Evolutionary conservation across 2,329 filamentous ascomycete species (phyloP), one percentile per base, ranked within the genome.

Genomic region (Penicillium fuscoglaucum): DNA sequence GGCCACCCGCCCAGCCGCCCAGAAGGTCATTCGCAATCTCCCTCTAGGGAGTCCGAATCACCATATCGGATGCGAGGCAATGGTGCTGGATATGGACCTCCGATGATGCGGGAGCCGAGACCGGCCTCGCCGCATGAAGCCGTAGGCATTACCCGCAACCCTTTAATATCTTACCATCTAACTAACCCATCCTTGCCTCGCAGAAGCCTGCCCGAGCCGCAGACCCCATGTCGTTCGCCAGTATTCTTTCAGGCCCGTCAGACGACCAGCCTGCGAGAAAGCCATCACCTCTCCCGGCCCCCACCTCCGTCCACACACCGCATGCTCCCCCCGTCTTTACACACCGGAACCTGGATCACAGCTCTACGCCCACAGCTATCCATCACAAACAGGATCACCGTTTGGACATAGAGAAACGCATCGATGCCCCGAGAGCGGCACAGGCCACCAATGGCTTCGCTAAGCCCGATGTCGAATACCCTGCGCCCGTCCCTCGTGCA

Each of bases 171-270:
- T 12, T 55, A 37, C 24, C 46, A 46, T 47, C 53, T 60, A 59
- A 60, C 67, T 70, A 54, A 72, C 41, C 56, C 43, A 55, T 29
- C 2, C 21, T 26, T 45, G 9, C 15, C 44, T 49, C 64, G 37
- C 73, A 92, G 84, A 89, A 89, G 50, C 85, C 89, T 1, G 87
- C 85, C 66, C 87, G 92, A 73, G 83, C 88, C 41, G 88, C 89
- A 58, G 90, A 96, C 72, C 90, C 93, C 53, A 97, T 97, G 93
- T 95, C 93, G 6, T 95, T 98, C 71, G 95, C 91, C 65, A 97
- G 93, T 72, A 96, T 98, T 59, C 87, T 98, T 44, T 93, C 91
- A 4, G 92, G 86, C 65, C 83, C 90, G 55, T 88, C 91, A 56
- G 87, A 89, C 53, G 82, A 85, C 17, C 75, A 70, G 63, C 67